Evolutionary conservation across 163 green algal genomes (phyloP).

Genomic region (Chlorella variabilis): DNA sequence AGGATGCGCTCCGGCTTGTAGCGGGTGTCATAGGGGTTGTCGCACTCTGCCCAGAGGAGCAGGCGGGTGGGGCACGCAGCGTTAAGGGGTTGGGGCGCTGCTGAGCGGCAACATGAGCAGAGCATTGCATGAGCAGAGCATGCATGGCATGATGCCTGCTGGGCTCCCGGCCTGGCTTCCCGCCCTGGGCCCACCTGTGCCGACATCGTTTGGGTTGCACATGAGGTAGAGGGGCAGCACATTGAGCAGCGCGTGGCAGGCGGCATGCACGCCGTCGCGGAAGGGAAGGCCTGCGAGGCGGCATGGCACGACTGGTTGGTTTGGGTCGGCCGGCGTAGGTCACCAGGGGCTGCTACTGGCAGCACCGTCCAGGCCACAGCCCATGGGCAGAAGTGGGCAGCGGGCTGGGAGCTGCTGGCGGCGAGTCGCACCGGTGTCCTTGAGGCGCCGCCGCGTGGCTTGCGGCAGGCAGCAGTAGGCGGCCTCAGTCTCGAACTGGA

Average conservation of each 20-base stretch:
- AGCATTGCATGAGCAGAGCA: too few relatives aligned
- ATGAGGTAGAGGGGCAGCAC: slow-evolving; percentile 88
- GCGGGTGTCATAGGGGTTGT: slow-evolving; percentile 87
- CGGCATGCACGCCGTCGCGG: slow-evolving; percentile 84
- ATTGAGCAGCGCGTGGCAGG: slow-evolving; percentile 90
- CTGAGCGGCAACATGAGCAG: too few relatives aligned
- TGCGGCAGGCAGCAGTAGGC: slow-evolving; percentile 84
- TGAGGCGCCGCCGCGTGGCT: slow-evolving; percentile 7
- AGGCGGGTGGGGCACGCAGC: not conserved
- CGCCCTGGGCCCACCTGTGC: slow-evolving; percentile 9
- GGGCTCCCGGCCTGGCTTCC: not conserved
- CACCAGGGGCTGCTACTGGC: too few relatives aligned
- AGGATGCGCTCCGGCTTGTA: slow-evolving; percentile 91
- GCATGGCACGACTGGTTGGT: not conserved
- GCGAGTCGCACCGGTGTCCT: not conserved
- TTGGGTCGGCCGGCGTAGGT: too few relatives aligned
- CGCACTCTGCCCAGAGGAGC: slow-evolving; percentile 74
- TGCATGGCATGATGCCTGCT: not conserved
- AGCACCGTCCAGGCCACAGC: too few relatives aligned
- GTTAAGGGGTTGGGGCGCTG: too few relatives aligned
- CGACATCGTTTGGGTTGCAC: slow-evolving; percentile 58
- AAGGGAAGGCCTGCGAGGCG: slow-evolving; percentile 63
- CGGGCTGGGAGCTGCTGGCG: too few relatives aligned
- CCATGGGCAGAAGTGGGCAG: too few relatives aligned
- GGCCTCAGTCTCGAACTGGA: slow-evolving; percentile 82